A percentile compares a stretch with the other conserved stretches of the same genome.
Conservation (phyloP, 352 stramenopile species). For the Phytophthora sojae region DNA sequence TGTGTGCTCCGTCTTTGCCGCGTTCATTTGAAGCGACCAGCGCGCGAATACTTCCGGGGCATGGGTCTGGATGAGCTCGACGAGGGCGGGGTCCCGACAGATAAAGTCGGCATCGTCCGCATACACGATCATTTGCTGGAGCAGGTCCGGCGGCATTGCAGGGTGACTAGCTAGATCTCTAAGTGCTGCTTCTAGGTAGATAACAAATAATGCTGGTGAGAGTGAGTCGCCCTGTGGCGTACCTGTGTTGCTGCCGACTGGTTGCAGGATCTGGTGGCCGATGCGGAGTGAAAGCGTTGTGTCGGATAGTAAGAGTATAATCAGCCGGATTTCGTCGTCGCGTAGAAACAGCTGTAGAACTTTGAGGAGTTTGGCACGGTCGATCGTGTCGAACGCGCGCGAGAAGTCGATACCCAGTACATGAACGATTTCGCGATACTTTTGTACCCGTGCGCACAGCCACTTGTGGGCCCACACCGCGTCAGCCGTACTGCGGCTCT, state of each 20-base stretch:
- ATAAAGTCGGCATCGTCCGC: conserved; percentile 25
- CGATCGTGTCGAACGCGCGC: conserved; percentile 14
- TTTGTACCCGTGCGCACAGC: not conserved
- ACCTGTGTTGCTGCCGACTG: conserved; percentile 9
- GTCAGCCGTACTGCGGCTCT: conserved; percentile 7
- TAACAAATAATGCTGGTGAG: conserved; percentile 11
- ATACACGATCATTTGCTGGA: conserved; percentile 20
- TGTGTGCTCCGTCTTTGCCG: no score
- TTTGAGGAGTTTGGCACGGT: conserved; percentile 6
- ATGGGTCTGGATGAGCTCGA: not conserved
- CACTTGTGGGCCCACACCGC: conserved; percentile 7
- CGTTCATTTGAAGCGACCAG: conserved; percentile 13
- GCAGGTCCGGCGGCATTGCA: not conserved
- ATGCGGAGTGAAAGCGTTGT: conserved; percentile 2
- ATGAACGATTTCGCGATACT: not conserved
- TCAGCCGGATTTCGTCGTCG: conserved; percentile 4
- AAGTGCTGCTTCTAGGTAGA: conserved; percentile 11
- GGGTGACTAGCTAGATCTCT: conserved; percentile 6
- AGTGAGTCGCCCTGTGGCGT: conserved; percentile 16
- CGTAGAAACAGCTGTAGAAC: conserved; percentile 12
- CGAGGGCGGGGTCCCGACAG: not conserved
- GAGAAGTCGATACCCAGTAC: conserved; percentile 16
- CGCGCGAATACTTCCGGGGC: not conserved
- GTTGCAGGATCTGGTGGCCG: not conserved
- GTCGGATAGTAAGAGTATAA: conserved; percentile 6